Evolutionary conservation across 2,329 filamentous ascomycete genomes (phyloP), one percentile per base, ranked within the genome.

Genomic region (Remersonia thermophila): DNA sequence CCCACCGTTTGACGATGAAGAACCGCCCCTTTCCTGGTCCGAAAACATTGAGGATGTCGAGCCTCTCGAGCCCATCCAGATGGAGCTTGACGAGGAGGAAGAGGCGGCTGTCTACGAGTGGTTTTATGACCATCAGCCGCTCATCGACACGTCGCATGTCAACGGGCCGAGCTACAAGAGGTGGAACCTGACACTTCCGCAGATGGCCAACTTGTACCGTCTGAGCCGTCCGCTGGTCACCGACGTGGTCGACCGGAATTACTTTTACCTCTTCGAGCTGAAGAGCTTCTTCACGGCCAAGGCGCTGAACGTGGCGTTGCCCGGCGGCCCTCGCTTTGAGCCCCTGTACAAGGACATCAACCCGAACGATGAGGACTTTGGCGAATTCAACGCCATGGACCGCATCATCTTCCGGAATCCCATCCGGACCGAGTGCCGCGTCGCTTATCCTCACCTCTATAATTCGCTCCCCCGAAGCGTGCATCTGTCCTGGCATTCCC

Each of bases 21-120:
- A 98, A 55, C 93, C 91, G 4, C 93, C 91, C 10, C 67, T 98
- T 48, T 95, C 86, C 2, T 98, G 91, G 84, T 93, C 89, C 8
- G 93, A 98, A 59, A 98, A 98, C 54, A 89, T 98, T 47, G 91
- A 98, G 60, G 91, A 96, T 55, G 91, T 98, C 15, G 91, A 98
- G 55, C 93, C 93, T 1, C 63, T 95, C 40, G 91, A 98, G 59
- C 91, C 93, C 0, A 95, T 98, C 49, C 91, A 98, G 65, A 87
- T 98, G 83, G 93, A 96, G 56, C 73, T 98, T 7, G 87, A 96
- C 47, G 89, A 95, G 53, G 77, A 81, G 1, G 91, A 98, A 60
- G 91, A 98, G 57, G 78, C 72, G 7, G 79, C 91, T 2, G 83
- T 98, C 1, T 83, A 80, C 47, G 91, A 96, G 52, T 98, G 91